These are phyloP conservation scores for Quercus ilex DNA, from an alignment of 306 rosid species.

Conservation along the genomic window DNA sequence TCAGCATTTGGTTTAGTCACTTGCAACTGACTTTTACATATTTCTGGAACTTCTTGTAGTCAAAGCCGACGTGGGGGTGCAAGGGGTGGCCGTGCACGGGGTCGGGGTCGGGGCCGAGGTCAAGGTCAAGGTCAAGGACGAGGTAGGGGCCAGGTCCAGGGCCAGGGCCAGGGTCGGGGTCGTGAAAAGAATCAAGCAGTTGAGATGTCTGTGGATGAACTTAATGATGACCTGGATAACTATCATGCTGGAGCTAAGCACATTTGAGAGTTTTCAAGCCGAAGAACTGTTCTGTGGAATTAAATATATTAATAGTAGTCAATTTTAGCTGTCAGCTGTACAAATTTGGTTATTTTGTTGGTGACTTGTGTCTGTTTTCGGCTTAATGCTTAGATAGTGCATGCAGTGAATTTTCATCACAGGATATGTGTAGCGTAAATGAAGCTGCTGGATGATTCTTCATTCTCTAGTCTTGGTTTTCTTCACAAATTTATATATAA, in stretches of 20 bases:
- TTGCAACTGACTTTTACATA: neutral
- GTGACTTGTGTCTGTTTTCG: neutral
- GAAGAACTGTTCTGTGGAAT: neutral
- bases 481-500: neutral
- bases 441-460: conserved; percentile 5
- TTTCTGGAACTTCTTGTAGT: conserved; percentile 19
- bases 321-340: conserved; percentile 41
- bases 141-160: conserved; percentile 5
- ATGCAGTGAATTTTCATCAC: neutral
- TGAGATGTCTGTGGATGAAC: conserved; percentile 80
- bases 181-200: conserved; percentile 54
- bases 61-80: conserved; percentile 54
- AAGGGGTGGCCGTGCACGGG: conserved; percentile 30
- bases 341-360: conserved; percentile 32
- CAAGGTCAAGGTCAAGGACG: conserved; percentile 16
- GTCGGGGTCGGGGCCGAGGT: conserved; percentile 34
- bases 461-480: neutral
- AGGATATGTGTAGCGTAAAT: neutral
- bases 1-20: neutral
- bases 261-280: conserved; percentile 22
- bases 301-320: neutral
- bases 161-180: conserved; percentile 33
- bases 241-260: conserved; percentile 88
- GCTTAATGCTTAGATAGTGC: neutral
- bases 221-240: conserved; percentile 77